Evolutionary conservation across 2,329 filamentous ascomycete species (phyloP).

Genomic region (Colletotrichum eremochloae): DNA sequence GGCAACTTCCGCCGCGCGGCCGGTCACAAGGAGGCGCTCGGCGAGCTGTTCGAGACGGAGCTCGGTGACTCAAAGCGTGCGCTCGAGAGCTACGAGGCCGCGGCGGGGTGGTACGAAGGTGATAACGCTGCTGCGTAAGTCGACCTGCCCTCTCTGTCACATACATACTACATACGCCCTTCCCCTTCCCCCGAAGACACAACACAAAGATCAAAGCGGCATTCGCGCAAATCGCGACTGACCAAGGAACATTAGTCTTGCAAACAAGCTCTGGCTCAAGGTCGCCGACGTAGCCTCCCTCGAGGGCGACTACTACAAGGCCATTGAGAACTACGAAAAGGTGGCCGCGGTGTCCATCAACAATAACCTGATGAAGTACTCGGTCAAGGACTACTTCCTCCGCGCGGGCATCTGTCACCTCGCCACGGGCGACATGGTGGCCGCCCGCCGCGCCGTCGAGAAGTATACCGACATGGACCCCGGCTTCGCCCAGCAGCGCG

Average conservation of each 20-base stretch:
- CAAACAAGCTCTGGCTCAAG: constrained; percentile 95
- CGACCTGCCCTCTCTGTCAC: constrained; percentile 8
- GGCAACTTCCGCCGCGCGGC: constrained; percentile 94
- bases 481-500: constrained; percentile 80
- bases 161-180: neutral
- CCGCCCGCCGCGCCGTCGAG: constrained; percentile 82
- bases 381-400: constrained; percentile 94
- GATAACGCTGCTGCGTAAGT: constrained; percentile 87
- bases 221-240: neutral
- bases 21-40: constrained; percentile 89
- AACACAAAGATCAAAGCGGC: neutral
- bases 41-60: constrained; percentile 87
- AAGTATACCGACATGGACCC: constrained; percentile 85
- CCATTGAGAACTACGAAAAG: constrained; percentile 86
- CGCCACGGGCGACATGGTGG: constrained; percentile 79
- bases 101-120: constrained; percentile 89
- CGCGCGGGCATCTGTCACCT: constrained; percentile 95
- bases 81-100: constrained; percentile 85
- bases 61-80: constrained; percentile 83
- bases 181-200: neutral
- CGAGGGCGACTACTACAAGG: constrained; percentile 85
- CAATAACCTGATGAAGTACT: constrained; percentile 95
- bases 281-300: constrained; percentile 89
- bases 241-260: constrained; percentile 67
- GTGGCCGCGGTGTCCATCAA: constrained; percentile 83